Percentiles rank a stretch among this genome's conserved stretches.
Evolutionary conservation across 2,329 filamentous ascomycete genomes (phyloP).

Genomic region (Amesomyces nigricolor): DNA sequence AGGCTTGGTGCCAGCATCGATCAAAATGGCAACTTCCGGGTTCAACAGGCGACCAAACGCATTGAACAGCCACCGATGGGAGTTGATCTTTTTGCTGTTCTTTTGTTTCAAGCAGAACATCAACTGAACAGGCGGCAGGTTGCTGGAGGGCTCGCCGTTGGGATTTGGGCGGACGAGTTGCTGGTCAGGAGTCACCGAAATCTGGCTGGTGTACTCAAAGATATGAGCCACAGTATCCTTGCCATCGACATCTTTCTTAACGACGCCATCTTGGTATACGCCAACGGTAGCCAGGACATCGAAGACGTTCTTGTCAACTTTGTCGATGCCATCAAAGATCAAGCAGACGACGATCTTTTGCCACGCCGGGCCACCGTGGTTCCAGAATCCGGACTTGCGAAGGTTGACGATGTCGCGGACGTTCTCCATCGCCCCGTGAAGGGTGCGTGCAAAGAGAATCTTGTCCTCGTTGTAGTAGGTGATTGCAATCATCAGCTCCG

Average conservation of each 20-base stretch:
- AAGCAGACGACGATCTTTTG: conserved; percentile 98
- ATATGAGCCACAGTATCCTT: conserved; percentile 96
- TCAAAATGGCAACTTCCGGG: conserved; percentile 90
- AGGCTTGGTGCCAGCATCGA: conserved; percentile 97
- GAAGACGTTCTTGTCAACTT: conserved; percentile 90
- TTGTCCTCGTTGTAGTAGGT: conserved; percentile 99
- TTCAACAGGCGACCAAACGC: conserved; percentile 95
- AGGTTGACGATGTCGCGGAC: conserved; percentile 97
- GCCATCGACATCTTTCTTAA: conserved; percentile 97
- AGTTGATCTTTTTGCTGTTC: conserved; percentile 99
- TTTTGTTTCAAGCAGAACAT: conserved; percentile 99
- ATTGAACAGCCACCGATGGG: conserved; percentile 97
- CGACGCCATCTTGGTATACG: conserved; percentile 95
- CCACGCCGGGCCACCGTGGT: conserved; percentile 97
- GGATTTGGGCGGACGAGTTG: conserved; percentile 82
- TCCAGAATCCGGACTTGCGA: conserved; percentile 99
- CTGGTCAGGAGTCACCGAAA: conserved; percentile 95
- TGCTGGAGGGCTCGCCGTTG: conserved; percentile 69
- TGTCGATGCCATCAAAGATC: conserved; percentile 96
- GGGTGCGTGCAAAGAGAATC: conserved; percentile 79
- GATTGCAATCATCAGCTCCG: conserved; percentile 92
- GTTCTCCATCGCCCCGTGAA: conserved; percentile 98
- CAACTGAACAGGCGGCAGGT: conserved; percentile 93
- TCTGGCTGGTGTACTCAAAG: conserved; percentile 96
- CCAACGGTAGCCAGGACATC: conserved; percentile 91